Percentiles rank a stretch among this genome's conserved stretches.
phyloP scores from a whole-genome alignment of 495 filamentous ascomycete species.

The Aspergillus diversus region DNA sequence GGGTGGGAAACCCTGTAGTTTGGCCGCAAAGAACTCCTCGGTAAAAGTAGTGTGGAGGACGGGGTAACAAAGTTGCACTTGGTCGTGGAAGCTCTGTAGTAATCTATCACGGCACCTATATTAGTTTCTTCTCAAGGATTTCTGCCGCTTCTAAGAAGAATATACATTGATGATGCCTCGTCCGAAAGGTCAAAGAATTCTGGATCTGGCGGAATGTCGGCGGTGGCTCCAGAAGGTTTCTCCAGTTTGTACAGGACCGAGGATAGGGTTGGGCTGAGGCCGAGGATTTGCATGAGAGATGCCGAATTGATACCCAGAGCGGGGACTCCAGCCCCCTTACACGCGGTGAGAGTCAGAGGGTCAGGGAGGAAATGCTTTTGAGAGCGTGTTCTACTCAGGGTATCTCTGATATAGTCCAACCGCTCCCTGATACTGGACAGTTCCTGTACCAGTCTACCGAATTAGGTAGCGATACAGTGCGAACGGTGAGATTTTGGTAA shows the following conservation, averaged over 20 bases:
- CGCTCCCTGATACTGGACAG: not conserved
- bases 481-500: not conserved
- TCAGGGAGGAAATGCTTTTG: not conserved
- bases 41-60: not conserved
- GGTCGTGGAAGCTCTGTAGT: not conserved
- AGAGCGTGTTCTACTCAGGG: not conserved
- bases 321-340: not conserved
- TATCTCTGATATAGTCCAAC: not conserved
- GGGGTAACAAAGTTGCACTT: not conserved
- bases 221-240: not conserved
- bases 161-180: not conserved
- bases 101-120: not conserved
- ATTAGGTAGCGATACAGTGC: not conserved
- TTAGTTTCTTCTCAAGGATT: not conserved
- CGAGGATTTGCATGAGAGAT: not conserved
- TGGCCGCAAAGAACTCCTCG: not conserved
- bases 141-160: not conserved
- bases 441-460: not conserved
- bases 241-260: not conserved
- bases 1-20: not conserved
- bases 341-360: not conserved
- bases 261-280: not conserved
- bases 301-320: not conserved
- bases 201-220: not conserved
- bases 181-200: not conserved